Base-by-base conservation (phyloP, 1,284 basidiomycete genomes). In the Microbotryum violaceum region DNA sequence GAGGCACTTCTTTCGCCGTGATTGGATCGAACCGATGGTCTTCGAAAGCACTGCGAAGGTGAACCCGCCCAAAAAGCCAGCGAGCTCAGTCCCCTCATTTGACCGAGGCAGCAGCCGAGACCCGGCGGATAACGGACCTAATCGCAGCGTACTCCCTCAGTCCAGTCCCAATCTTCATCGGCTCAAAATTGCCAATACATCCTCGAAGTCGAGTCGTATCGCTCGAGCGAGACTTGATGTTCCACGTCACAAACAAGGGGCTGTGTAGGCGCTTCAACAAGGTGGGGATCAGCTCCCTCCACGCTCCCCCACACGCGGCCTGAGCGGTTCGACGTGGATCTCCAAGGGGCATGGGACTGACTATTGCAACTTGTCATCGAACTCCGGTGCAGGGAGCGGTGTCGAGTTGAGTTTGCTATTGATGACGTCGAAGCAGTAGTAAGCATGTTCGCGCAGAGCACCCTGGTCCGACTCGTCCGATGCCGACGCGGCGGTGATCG, bases 161-260 rank as follows among this genome's bases (percentile, higher is more conserved):
- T 12, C 91, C 92, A 31, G 86, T 80, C 49, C 80, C 82, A 27
- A 97, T 79, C 8, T 84, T 79, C 74, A 87, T 81, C 2, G 90
- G 81, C 51, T 87, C 84, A 74, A 98, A 98, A 73, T 85, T 93
- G 71, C 94, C 94, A 70, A 98, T 97, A 77, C 94, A 98, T 27
- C 94, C 94, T 63, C 94, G 80, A 63, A 98, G 79, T 53, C 84
- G 79, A 46, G 84, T 27, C 82, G 76, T 63, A 29, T 65, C 65
- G 42, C 68, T 53, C 6, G 66, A 58, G 81, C 80, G 64, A 78
- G 82, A 57, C 79, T 60, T 57, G 58, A 74, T 88, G 77, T 91
- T 93, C 93, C 94, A 98, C 2, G 94, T 97, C 44, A 98, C 90
- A 76, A 98, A 98, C 60, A 98, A 80, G 8, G 92, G 91, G 75